Conservation (phyloP, 306 rosid genomes). For the Begonia masoniana region DNA sequence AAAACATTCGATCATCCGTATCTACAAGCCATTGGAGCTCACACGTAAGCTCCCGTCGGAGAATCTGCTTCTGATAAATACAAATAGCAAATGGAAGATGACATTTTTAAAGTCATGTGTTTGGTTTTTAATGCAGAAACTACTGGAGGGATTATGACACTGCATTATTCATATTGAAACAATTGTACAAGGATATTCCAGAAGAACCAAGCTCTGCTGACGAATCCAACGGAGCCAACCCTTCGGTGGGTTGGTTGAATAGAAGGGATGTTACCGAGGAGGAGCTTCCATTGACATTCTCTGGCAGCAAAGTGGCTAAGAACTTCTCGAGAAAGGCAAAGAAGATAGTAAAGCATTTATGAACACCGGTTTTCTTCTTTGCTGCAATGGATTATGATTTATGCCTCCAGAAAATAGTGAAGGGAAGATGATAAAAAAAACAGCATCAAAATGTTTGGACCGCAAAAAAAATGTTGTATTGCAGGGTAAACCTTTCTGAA, state of each 20-base stretch:
- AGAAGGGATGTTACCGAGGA: constrained; percentile 33
- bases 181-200: constrained; percentile 52
- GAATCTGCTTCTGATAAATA: neutral
- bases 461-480: no score
- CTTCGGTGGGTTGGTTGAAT: no score
- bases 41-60: constrained; percentile 40
- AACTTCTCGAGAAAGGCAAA: constrained; percentile 48
- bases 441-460: no score
- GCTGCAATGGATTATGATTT: no score
- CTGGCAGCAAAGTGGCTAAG: constrained; percentile 29
- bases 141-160: constrained; percentile 96
- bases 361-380: no score
- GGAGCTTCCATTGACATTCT: constrained; percentile 77
- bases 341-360: constrained; percentile 17
- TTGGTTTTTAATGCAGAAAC: constrained; percentile 34
- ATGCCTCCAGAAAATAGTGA: no score
- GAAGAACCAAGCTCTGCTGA: constrained; percentile 27
- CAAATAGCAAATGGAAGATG: no score
- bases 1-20: constrained; percentile 86
- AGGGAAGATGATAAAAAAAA: no score
- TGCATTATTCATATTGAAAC: constrained; percentile 70
- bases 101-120: no score
- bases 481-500: no score
- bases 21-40: constrained; percentile 82
- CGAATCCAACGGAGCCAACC: constrained; percentile 4